Conservation (phyloP, 2,329 filamentous ascomycete species). For the Pseudogymnoascus pannorum region DNA sequence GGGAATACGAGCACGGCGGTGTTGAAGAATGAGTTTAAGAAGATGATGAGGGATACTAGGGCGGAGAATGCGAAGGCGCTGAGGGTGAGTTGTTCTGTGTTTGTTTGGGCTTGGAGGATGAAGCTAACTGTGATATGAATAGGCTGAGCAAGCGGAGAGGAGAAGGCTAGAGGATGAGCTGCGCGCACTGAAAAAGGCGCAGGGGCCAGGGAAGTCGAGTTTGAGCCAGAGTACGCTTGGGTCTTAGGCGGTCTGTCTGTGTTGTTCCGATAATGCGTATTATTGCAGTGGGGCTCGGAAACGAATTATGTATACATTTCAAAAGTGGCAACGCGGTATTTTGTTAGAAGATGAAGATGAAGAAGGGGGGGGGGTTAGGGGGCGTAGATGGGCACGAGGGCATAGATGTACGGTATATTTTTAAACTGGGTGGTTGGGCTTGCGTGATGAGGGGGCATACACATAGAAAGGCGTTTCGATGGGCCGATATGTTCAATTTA, state of each 20-base stretch:
- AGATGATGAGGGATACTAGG: conserved; percentile 70
- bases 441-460: not conserved
- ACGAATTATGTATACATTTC: not conserved
- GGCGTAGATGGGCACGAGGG: not conserved
- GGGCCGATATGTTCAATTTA: not conserved
- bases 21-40: conserved; percentile 68
- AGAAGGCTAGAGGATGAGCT: conserved; percentile 58
- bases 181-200: conserved; percentile 37
- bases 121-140: conserved; percentile 16
- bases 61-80: conserved; percentile 57
- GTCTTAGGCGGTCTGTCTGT: not conserved
- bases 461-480: not conserved
- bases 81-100: conserved; percentile 44
- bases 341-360: not conserved
- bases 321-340: conserved; percentile 1
- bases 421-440: not conserved
- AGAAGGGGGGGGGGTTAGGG: not conserved
- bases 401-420: not conserved
- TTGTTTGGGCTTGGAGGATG: not conserved
- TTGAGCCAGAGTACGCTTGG: conserved; percentile 23
- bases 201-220: conserved; percentile 29
- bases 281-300: not conserved
- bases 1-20: conserved; percentile 55
- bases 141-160: conserved; percentile 67
- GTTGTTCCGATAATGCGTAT: not conserved